Evolutionary conservation across 2,329 filamentous ascomycete genomes (phyloP), one percentile per base, ranked within the genome.

Genomic region (Fusarium falciforme): DNA sequence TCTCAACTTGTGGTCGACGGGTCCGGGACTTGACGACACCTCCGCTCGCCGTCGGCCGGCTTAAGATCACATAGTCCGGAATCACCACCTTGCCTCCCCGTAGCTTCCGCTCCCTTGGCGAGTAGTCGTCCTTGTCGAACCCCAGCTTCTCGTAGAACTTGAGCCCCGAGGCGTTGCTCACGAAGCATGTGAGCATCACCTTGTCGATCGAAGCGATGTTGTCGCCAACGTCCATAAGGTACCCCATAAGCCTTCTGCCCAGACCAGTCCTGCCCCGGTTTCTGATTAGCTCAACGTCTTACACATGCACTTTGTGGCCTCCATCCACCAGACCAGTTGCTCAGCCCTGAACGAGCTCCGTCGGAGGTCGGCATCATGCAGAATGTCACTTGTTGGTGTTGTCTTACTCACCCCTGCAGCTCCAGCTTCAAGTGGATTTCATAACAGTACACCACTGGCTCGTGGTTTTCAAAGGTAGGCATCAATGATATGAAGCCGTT

Each of bases 181-280:
- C 81, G 78, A 94, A 94, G 77, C 92, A 93, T 1, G 92, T 94
- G 77, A 95, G 83, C 93, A 95, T 95, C 54, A 90, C 85, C 81
- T 94, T 94, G 25, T 84, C 81, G 54, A 93, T 85, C 1, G 85
- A 84, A 3, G 86, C 84, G 25, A 92, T 87, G 63, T 86, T 86
- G 25, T 81, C 72, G 9, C 89, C 92, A 6, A 91, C 84, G 6
- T 79, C 79, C 55, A 88, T 86, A 9, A 90, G 86, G 67, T 89
- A 83, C 2, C 81, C 77, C 84, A 95, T 89, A 42, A 95, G 84
- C 14, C 86, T 82, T 14, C 79, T 84, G 1, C 91, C 92, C 3
- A 95, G 83, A 0, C 93, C 92, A 16, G 88, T 87, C n/a, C 89
- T 91, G 66, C 42, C 49, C 59, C 25, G 49, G 55, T 64, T 64